Base-by-base conservation (phyloP, 768 basidiomycete genomes). In the Cubamyces lactineus region DNA sequence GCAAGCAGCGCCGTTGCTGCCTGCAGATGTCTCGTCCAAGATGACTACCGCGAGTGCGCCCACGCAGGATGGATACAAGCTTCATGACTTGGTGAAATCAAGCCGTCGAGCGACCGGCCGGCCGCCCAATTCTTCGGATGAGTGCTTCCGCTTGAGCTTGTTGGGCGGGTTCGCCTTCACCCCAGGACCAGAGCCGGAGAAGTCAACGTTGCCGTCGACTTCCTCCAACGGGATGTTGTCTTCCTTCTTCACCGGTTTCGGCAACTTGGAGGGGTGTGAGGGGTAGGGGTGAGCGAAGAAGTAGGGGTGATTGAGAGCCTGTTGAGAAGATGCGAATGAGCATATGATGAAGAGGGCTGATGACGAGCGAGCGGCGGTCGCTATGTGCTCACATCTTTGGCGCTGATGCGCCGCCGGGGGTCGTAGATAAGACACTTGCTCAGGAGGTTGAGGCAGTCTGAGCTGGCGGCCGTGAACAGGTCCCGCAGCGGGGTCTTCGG, bases 261-360 rank as follows among this genome's bases (percentile, higher is more conserved):
- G 97, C 1, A 99, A 82, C 69, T 92, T 90, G 8, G 87, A 88
- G 0, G 94, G 94, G 65, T 92, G 89, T 0, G 95, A 89, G 0
- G 97, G 95, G 66, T 90, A 86, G 8, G 95, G 95, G 3, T 91
- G 78, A 12, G 91, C 85, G 43, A 84, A 84, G 79, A 98, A 98
- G 74, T 96, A 98, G 3, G 90, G 78, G 69, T 98, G 95, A 50
- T 82, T 73, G 16, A 99, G 85, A 9, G 94, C 92, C 94, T 96
- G 47, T 30, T 8, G 30, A 48, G 15, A 19, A 23, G 3, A 26
- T 9, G 50, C 13, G 17, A 49, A 24, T 19, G 17, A 13, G 39
- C 2, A 28, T 28, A 28, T 28, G 28, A 28, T 17, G 13, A 24
- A 5, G 5, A 34, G 19, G 49, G 26, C 38, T 21, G 28, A 41